phyloP scores from a whole-genome alignment of 2,329 filamentous ascomycete genomes.

The Fusarium sp. region DNA sequence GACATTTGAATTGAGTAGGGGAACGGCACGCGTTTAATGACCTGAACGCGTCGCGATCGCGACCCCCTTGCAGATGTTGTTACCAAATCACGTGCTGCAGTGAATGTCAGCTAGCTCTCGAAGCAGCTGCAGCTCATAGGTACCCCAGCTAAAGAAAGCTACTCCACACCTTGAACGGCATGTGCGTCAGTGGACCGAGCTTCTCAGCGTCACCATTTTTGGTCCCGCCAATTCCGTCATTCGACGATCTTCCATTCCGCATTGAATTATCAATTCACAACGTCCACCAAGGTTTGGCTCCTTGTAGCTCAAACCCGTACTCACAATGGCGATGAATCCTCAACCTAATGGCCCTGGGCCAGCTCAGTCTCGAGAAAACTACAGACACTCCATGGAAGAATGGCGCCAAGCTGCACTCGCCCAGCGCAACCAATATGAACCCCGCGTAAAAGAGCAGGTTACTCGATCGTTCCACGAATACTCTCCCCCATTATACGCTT shows the following conservation, averaged over 20 bases:
- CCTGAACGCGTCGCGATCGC: slow-evolving; percentile 44
- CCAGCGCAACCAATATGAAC: slow-evolving; percentile 49
- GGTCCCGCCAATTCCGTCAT: slow-evolving; percentile 39
- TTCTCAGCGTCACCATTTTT: slow-evolving; percentile 45
- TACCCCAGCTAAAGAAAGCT: background rate
- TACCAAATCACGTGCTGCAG: slow-evolving; percentile 43
- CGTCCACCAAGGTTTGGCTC: slow-evolving; percentile 1
- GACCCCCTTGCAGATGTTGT: slow-evolving; percentile 17
- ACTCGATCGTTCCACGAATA: slow-evolving; percentile 51
- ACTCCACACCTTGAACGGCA: slow-evolving; percentile 10
- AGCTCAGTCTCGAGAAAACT: slow-evolving; percentile 42
- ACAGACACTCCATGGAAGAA: slow-evolving; percentile 49
- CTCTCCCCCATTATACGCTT: slow-evolving; percentile 50
- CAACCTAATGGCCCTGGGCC: slow-evolving; percentile 31
- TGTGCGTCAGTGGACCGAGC: slow-evolving; percentile 29
- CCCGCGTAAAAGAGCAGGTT: slow-evolving; percentile 50
- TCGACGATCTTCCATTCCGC: slow-evolving; percentile 19
- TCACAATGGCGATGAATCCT: slow-evolving; percentile 33
- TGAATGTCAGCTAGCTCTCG: slow-evolving; percentile 33
- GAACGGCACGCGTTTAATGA: slow-evolving; percentile 48
- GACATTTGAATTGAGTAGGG: slow-evolving; percentile 28
- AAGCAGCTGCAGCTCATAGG: slow-evolving; percentile 14
- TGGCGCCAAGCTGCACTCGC: slow-evolving; percentile 48
- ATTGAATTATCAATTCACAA: background rate
- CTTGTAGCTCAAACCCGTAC: background rate